Conservation (phyloP, 2,329 filamentous ascomycete species). For the Apiospora marii region DNA sequence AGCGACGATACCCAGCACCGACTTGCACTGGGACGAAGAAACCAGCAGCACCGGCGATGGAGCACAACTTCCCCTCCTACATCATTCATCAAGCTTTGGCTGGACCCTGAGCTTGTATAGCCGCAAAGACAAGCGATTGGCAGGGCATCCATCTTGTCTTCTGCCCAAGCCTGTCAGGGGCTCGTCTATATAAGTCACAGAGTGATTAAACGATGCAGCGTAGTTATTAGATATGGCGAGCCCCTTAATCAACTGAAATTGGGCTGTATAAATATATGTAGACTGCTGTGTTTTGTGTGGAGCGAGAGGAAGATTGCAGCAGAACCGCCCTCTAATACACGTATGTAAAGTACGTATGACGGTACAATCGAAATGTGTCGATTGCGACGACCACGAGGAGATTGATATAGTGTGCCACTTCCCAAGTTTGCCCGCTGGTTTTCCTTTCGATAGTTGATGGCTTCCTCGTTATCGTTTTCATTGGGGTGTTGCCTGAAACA, state of each 20-base stretch:
- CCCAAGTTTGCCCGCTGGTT: no score
- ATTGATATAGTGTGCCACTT: no score
- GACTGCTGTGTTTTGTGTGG: neutral
- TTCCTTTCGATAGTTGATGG: no score
- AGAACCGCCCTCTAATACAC: neutral
- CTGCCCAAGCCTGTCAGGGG: neutral
- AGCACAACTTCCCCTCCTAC: constrained; percentile 14
- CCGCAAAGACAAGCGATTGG: neutral
- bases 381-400: no score
- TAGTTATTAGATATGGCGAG: neutral
- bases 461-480: no score
- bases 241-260: constrained; percentile 13
- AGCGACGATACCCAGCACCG: neutral
- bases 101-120: neutral
- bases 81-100: neutral
- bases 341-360: neutral
- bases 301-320: neutral
- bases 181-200: neutral
- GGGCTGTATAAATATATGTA: neutral
- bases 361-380: no score
- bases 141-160: neutral
- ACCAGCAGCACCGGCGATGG: neutral
- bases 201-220: neutral
- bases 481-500: no score
- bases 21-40: constrained; percentile 1